phyloP scores from a whole-genome alignment of 1,284 basidiomycete genomes.

The Fomitiporia mediterranea region DNA sequence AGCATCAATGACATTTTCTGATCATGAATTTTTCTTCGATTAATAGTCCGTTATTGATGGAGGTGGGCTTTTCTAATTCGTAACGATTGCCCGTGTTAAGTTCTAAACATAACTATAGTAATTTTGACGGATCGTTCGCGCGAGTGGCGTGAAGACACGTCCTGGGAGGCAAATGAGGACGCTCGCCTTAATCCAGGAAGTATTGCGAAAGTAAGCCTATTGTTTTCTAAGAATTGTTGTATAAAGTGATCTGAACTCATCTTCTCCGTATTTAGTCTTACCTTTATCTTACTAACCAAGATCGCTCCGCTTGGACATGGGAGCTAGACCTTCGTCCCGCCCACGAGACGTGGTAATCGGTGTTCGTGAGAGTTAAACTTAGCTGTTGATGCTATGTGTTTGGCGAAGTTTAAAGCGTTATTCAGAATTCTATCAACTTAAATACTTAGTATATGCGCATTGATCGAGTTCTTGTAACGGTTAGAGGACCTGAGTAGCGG shows the following conservation, averaged over 20 bases:
- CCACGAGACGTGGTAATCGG: constrained; percentile 39
- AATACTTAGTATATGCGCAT: too few relatives aligned
- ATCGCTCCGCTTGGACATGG: constrained; percentile 62
- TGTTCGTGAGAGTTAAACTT: too few relatives aligned
- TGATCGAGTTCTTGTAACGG: too few relatives aligned
- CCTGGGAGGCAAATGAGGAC: constrained; percentile 25
- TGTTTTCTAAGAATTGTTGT: background rate
- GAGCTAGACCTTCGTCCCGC: constrained; percentile 56
- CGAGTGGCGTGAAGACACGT: constrained; percentile 18
- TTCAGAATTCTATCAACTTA: too few relatives aligned
- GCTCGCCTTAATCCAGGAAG: constrained; percentile 26
- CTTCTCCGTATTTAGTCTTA: constrained; percentile 34
- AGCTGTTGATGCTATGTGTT: too few relatives aligned
- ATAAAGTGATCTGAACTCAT: background rate
- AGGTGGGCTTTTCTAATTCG: background rate
- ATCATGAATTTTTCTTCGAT: background rate
- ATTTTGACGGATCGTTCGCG: constrained; percentile 15
- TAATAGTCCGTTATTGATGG: constrained; percentile 13
- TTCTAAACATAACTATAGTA: background rate
- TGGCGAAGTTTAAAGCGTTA: too few relatives aligned
- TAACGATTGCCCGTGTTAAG: background rate
- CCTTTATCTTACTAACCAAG: constrained; percentile 53
- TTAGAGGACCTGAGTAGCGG: too few relatives aligned
- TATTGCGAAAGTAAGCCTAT: constrained; percentile 27
- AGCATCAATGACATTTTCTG: background rate